Base-by-base conservation (phyloP, 768 basidiomycete genomes). In the Vishniacozyma victoriae region DNA sequence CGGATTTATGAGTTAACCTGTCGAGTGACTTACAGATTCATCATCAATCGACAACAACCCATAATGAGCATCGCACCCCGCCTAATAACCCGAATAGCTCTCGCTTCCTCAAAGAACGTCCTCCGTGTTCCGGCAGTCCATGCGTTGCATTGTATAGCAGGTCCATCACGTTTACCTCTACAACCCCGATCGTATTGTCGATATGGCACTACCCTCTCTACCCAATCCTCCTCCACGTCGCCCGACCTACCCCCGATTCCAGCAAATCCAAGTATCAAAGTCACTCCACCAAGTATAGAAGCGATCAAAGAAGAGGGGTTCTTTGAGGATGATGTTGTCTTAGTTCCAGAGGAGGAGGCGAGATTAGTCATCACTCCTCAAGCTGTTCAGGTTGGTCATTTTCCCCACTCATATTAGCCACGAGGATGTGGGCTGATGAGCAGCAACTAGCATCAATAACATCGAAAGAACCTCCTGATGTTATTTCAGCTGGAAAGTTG, bases 391-490 rank as follows among this genome's bases (percentile, higher is more conserved):
- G 69, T 71, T 38, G 50, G 69, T 48, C 11, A 2, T 31, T 3
- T 31, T 13, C 29, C 29, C 29, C 29, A 9, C n/a, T n/a, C 29
- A 33, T 33, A n/a, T 33, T 33, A 9, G 9, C 9, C 29, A 33
- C 9, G 9, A 9, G 9, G 29, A 33, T 33, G n/a, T 33, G 29
- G 29, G 11, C 26, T 37, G 35, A 22, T 25, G 12, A 46, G 14
- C 35, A 93, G 89, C 88, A 89, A 85, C 76, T 95, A 2, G 76
- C 77, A 36, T 70, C 74, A 36, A 86, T 95, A 49, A 78, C 86
- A 9, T 61, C 76, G n/a, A 76, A 81, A 31, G 79, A 86, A 62
- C 60, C 66, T 7, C 75, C 80, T 9, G 78, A 85, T 55, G 71
- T 80, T 0, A 22, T 61, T 5, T 51, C 33, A 19, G 35, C 63